Percentiles rank a stretch among this genome's conserved stretches.
Conservation (phyloP, 2,329 filamentous ascomycete species). For the Cladobotryum protrusum region DNA sequence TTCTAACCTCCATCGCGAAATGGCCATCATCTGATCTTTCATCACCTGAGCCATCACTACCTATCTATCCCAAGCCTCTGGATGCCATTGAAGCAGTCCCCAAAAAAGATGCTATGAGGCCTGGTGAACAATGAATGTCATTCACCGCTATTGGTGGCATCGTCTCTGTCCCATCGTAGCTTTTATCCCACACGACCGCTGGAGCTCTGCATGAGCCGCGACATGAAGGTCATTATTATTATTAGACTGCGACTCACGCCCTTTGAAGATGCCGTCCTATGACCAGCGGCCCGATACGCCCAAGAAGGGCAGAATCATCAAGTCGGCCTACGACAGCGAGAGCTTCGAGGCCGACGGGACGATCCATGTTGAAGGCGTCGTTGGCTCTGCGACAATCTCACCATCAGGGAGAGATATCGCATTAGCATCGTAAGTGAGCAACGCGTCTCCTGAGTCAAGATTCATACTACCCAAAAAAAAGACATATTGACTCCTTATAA, state of each 20-base stretch:
- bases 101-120: background rate
- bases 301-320: constrained; percentile 54
- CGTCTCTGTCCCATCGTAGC: background rate
- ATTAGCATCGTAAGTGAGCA: constrained; percentile 62
- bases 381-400: constrained; percentile 89
- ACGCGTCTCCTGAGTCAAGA: background rate
- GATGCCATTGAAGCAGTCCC: background rate
- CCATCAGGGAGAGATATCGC: constrained; percentile 87
- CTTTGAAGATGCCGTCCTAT: constrained; percentile 42
- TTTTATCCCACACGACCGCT: background rate
- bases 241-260: constrained; percentile 13
- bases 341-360: constrained; percentile 82
- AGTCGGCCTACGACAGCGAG: constrained; percentile 73
- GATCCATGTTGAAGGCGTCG: constrained; percentile 73
- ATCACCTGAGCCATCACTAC: too few relatives aligned
- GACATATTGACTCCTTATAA: constrained; percentile 2
- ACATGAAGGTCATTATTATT: constrained; percentile 18
- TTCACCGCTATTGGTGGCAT: background rate
- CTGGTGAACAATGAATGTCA: background rate
- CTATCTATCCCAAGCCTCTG: too few relatives aligned
- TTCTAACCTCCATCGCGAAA: too few relatives aligned
- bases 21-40: too few relatives aligned
- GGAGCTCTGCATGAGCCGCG: constrained; percentile 9
- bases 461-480: background rate
- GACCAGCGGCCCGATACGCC: constrained; percentile 38